These are phyloP conservation scores for Emergomyces pasteurianus DNA, from an alignment of 2,329 filamentous ascomycete species.

Conservation along the genomic window DNA sequence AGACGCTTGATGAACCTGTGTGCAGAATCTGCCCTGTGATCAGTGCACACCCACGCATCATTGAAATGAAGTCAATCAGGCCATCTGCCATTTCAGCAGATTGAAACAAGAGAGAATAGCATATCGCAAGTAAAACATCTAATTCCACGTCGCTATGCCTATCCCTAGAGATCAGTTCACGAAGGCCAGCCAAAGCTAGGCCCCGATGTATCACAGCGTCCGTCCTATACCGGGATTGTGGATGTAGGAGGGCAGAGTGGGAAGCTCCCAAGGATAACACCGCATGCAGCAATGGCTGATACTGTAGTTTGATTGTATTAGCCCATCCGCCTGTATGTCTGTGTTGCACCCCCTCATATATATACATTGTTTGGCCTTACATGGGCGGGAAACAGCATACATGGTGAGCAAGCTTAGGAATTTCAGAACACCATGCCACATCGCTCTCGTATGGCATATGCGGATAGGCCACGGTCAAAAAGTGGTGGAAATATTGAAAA, in stretches of 20 bases:
- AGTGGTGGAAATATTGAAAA: conserved; percentile 42
- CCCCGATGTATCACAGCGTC: neutral
- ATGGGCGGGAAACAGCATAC: conserved; percentile 25
- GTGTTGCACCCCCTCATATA: too few relatives aligned
- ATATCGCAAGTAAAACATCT: neutral
- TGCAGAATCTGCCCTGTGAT: neutral
- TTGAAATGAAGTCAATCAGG: neutral
- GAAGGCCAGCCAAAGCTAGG: neutral
- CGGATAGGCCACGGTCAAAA: conserved; percentile 42
- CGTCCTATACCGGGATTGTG: conserved; percentile 22
- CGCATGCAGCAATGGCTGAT: conserved; percentile 58
- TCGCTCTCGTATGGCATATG: conserved; percentile 54
- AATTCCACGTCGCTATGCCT: neutral
- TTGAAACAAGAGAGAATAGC: neutral
- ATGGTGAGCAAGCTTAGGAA: conserved; percentile 55
- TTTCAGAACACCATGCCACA: conserved; percentile 53
- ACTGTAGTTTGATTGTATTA: neutral
- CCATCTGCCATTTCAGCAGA: neutral
- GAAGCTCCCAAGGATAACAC: conserved; percentile 56
- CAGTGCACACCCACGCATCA: neutral
- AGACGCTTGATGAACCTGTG: neutral
- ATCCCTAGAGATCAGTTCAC: neutral
- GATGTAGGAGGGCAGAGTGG: conserved; percentile 39
- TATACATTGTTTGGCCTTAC: conserved; percentile 13
- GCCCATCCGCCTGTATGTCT: too few relatives aligned